Base-by-base conservation (phyloP, 139 green algal genomes). In the Mesotaenium endlicherianum region DNA sequence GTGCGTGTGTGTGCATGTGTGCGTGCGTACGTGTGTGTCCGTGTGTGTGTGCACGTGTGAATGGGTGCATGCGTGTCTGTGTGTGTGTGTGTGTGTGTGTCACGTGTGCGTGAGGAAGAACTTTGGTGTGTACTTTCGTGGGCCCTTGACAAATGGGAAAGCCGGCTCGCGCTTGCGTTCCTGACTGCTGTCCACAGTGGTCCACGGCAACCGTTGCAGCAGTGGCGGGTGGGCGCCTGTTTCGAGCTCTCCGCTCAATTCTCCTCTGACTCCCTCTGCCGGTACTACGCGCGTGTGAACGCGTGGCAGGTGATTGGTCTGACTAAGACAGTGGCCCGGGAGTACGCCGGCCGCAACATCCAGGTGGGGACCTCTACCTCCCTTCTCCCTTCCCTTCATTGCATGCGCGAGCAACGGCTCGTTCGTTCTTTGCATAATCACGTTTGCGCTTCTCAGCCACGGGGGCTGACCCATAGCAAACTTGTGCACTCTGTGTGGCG, bases 301-400 rank as follows among this genome's bases (percentile, higher is more conserved):
- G 36, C 75, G 17, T n/a, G 14, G 50, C 72, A 80, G 72, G 72
- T 80, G 30, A 90, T 90, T 75, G 60, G 86, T 20, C 42, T 91
- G 6, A 91, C 88, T 6, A 91, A 91, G 64, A 91, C 88, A 17
- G 49, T 91, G 5, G 88, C 88, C 3, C 70, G 85, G 20, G 88
- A 91, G 71, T 91, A 90, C 53, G 74, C 83, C 43, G 84, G 85
- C 44, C 74, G 88, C 30, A 91, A 91, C 49, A 90, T 91, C 58
- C 34, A 36, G 58, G 72, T 80, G 75, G 5, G 69, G 53, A 64
- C n/a, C n/a, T n/a, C n/a, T n/a, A n/a, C n/a, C n/a, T n/a, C n/a
- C n/a, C n/a, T n/a, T n/a, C n/a, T n/a, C n/a, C n/a, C n/a, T n/a
- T n/a, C n/a, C n/a, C n/a, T n/a, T n/a, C n/a, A n/a, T n/a, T n/a